Percentiles rank a stretch among this genome's conserved stretches.
phyloP scores from a whole-genome alignment of 305 asterid genomes.

The Fraxinus platypoda region DNA sequence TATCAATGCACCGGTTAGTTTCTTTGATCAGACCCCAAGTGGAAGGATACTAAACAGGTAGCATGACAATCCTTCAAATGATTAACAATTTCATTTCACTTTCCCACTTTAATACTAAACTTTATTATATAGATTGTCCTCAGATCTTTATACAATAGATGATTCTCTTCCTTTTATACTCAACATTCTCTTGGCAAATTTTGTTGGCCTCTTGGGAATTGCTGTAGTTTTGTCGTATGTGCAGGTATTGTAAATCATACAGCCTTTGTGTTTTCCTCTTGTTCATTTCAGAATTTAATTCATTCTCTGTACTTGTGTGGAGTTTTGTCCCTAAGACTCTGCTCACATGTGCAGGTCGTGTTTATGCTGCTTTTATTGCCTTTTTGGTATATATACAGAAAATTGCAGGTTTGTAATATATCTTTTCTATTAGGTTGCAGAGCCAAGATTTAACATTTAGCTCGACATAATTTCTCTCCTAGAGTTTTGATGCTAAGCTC shows the following conservation, averaged over 20 bases:
- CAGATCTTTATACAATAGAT: conserved; percentile 94
- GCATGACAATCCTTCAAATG: conserved; percentile 18
- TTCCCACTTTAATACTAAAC: conserved; percentile 31
- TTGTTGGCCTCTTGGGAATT: conserved; percentile 88
- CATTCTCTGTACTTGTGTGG: background rate
- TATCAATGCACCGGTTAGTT: conserved; percentile 66
- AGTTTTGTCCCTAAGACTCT: conserved; percentile 10
- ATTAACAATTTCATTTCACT: conserved; percentile 6
- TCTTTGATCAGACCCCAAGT: conserved; percentile 87
- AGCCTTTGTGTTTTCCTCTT: conserved; percentile 1
- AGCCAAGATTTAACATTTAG: background rate
- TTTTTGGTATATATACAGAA: conserved; percentile 84
- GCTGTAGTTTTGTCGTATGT: conserved; percentile 69
- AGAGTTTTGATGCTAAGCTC: background rate
- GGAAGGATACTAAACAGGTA: conserved; percentile 98
- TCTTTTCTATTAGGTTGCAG: conserved; percentile 15
- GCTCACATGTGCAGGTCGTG: conserved; percentile 51
- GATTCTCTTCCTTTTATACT: conserved; percentile 97
- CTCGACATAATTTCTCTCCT: background rate
- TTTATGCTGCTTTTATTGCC: conserved; percentile 81
- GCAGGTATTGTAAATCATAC: conserved; percentile 50
- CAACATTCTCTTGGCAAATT: conserved; percentile 93
- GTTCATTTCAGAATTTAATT: conserved; percentile 1
- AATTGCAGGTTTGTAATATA: conserved; percentile 60
- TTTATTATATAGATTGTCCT: conserved; percentile 64